These are phyloP conservation scores for Favolaschia claudopus DNA, from an alignment of 768 basidiomycete species.

Conservation along the genomic window DNA sequence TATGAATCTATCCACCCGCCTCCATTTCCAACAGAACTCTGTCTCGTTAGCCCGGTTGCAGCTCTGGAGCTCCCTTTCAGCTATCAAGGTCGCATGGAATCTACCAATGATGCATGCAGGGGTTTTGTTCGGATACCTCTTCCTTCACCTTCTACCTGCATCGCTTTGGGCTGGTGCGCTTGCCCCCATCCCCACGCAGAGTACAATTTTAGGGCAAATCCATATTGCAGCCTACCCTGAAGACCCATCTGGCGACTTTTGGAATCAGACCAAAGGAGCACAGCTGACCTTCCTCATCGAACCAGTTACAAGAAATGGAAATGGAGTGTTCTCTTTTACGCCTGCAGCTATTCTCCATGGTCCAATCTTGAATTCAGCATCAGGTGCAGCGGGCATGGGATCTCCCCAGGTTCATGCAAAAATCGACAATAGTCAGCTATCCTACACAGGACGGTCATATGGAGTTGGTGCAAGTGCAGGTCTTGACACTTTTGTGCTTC, in stretches of 20 bases:
- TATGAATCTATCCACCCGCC: background rate
- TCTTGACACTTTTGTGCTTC: background rate
- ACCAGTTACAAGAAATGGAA: background rate
- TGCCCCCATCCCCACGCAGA: background rate
- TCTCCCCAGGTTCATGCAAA: background rate
- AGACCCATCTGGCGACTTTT: background rate
- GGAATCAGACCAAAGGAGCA: background rate
- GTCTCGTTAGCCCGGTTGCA: background rate
- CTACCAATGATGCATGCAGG: background rate
- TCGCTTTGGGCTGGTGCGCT: background rate
- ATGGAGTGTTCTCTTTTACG: slow-evolving; percentile 5
- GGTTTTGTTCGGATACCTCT: background rate
- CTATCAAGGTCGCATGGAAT: background rate
- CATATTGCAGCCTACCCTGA: background rate
- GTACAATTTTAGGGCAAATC: background rate
- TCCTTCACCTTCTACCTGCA: background rate
- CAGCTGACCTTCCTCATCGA: background rate
- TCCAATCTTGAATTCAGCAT: background rate
- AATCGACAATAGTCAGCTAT: background rate
- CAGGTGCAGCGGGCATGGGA: background rate
- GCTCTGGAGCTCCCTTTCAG: background rate
- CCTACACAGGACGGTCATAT: slow-evolving; percentile 1
- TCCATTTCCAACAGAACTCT: background rate
- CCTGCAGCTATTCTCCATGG: background rate
- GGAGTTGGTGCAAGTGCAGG: slow-evolving; percentile 2